phyloP scores from a whole-genome alignment of 768 basidiomycete genomes.

The Trametes gibbosa region DNA sequence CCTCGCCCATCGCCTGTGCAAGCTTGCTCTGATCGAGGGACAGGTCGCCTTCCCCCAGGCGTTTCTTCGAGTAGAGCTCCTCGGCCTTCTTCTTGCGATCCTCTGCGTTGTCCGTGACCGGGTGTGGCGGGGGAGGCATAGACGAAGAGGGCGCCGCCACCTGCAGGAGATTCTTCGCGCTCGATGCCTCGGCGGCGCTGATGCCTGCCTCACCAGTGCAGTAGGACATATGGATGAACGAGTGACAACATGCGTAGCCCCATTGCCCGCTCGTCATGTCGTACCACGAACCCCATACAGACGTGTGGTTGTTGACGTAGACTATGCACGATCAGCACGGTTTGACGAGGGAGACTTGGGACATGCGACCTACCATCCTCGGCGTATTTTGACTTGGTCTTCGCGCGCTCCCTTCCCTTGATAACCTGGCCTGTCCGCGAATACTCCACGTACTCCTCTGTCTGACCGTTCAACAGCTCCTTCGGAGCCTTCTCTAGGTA shows the following conservation, averaged over 20 bases:
- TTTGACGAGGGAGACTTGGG: background rate
- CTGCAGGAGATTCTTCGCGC: slow-evolving; percentile 62
- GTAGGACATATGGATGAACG: slow-evolving; percentile 80
- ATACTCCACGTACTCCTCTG: slow-evolving; percentile 97
- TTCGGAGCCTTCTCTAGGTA: slow-evolving; percentile 88
- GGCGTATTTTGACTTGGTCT: slow-evolving; percentile 88
- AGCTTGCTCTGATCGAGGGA: slow-evolving; percentile 69
- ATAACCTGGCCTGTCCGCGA: slow-evolving; percentile 87
- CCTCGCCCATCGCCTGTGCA: slow-evolving; percentile 68
- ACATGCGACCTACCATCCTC: slow-evolving; percentile 76
- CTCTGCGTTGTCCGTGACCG: slow-evolving; percentile 29
- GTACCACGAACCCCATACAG: slow-evolving; percentile 99
- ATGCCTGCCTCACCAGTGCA: slow-evolving; percentile 88
- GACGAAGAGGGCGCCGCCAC: slow-evolving; percentile 37
- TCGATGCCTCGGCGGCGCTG: slow-evolving; percentile 72
- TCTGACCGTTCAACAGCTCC: slow-evolving; percentile 92
- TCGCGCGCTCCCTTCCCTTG: slow-evolving; percentile 87
- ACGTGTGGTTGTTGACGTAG: slow-evolving; percentile 87
- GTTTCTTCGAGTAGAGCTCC: slow-evolving; percentile 74
- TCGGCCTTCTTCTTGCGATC: slow-evolving; percentile 45
- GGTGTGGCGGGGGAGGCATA: slow-evolving; percentile 20
- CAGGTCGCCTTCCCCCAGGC: slow-evolving; percentile 81
- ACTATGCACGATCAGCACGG: slow-evolving; percentile 44
- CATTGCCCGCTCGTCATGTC: slow-evolving; percentile 65
- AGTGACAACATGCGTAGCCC: slow-evolving; percentile 97